phyloP scores from a whole-genome alignment of 1,284 basidiomycete species.

The Inonotus obliquus region DNA sequence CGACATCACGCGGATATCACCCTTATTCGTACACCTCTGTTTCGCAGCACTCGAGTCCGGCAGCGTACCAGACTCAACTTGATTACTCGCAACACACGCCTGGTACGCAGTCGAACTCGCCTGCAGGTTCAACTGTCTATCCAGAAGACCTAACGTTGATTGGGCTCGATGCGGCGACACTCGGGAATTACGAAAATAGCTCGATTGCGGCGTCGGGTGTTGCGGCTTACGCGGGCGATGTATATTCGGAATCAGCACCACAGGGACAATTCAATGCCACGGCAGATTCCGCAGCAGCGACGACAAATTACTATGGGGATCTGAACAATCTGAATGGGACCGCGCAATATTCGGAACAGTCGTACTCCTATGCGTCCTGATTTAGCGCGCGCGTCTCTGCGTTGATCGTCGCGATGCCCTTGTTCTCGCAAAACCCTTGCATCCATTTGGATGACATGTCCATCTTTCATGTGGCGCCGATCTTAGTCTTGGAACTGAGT shows the following conservation, averaged over 20 bases:
- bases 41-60: conserved; percentile 56
- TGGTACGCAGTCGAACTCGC: conserved; percentile 22
- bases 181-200: background rate
- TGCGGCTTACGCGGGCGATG: background rate
- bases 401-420: background rate
- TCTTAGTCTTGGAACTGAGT: background rate
- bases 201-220: background rate
- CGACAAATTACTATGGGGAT: background rate
- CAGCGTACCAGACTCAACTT: conserved; percentile 44
- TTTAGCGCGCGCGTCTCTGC: background rate
- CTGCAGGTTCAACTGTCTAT: conserved; percentile 23
- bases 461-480: background rate
- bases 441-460: background rate
- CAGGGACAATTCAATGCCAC: background rate
- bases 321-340: background rate
- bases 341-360: background rate
- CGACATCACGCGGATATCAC: conserved; percentile 42
- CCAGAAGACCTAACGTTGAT: conserved; percentile 11
- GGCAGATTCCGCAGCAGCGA: background rate
- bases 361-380: background rate
- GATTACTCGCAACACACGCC: conserved; percentile 22
- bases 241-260: background rate
- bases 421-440: background rate
- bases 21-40: conserved; percentile 39
- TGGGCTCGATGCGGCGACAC: background rate